Evolutionary conservation across 148 eudicot genomes (phyloP).

Genomic region (Bassia scoparia): DNA sequence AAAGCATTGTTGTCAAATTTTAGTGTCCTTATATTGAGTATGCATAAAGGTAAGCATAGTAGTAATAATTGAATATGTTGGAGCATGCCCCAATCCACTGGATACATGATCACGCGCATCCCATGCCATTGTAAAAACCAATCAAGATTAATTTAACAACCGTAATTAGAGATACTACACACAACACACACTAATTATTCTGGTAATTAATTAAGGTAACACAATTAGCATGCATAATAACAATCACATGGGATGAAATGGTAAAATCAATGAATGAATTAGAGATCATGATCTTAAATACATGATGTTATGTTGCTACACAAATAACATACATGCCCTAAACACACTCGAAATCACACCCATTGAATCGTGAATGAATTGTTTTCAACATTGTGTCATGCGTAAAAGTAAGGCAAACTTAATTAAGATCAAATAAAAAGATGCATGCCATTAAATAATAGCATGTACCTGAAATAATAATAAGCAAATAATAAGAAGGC

Average conservation of each 20-base stretch:
- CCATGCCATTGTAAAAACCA: background rate
- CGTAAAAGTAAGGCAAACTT: slow-evolving; percentile 24
- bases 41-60: background rate
- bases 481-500: slow-evolving; percentile 24
- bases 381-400: slow-evolving; percentile 3
- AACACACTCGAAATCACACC: slow-evolving; percentile 2
- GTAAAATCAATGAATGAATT: background rate
- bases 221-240: background rate
- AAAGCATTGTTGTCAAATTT: no score
- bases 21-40: background rate
- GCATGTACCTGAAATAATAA: no score
- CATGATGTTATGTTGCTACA: slow-evolving; percentile 23
- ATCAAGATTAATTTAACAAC: background rate
- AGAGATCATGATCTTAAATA: slow-evolving; percentile 14
- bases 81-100: background rate
- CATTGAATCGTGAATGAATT: slow-evolving; percentile 20
- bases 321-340: slow-evolving; percentile 29
- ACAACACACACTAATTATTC: no score
- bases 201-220: no score
- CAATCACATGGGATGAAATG: slow-evolving; percentile 10
- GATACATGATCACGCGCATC: background rate
- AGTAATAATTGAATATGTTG: background rate
- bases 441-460: background rate
- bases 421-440: background rate
- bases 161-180: slow-evolving; percentile 3